phyloP scores from a whole-genome alignment of 163 green algal genomes.

The Prototheca wickerhamii region DNA sequence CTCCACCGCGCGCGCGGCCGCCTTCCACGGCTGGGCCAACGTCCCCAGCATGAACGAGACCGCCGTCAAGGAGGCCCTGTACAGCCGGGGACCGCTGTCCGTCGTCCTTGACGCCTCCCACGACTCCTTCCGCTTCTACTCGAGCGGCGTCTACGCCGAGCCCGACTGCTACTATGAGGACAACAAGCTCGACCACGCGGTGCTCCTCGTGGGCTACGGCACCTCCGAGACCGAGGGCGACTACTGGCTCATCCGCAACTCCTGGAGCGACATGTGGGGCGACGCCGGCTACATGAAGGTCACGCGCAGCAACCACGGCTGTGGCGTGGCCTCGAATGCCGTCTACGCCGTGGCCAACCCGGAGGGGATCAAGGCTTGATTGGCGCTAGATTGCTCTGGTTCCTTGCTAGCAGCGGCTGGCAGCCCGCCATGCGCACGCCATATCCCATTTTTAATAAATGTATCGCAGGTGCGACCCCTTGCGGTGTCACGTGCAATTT shows the following conservation, averaged over 20 bases:
- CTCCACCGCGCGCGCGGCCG: conserved; percentile 7
- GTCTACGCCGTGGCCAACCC: conserved; percentile 27
- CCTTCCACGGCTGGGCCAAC: conserved; percentile 41
- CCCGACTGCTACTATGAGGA: conserved; percentile 35
- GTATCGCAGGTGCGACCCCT: too few relatives aligned
- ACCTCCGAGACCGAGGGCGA: conserved; percentile 30
- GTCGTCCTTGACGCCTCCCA: conserved; percentile 53
- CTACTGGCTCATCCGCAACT: conserved; percentile 61
- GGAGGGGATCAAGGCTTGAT: background rate
- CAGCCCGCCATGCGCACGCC: too few relatives aligned
- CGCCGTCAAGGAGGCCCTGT: conserved; percentile 59
- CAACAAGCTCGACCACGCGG: conserved; percentile 59
- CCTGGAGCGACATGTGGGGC: conserved; percentile 50
- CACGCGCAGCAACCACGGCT: conserved; percentile 45
- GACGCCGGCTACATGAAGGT: conserved; percentile 63
- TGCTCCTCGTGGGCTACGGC: conserved; percentile 71
- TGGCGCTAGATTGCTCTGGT: too few relatives aligned
- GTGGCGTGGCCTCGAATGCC: conserved; percentile 50
- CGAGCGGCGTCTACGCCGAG: conserved; percentile 20
- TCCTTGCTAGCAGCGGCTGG: too few relatives aligned
- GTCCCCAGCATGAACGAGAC: conserved; percentile 42
- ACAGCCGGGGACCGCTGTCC: conserved; percentile 47
- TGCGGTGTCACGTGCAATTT: too few relatives aligned
- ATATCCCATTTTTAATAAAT: too few relatives aligned
- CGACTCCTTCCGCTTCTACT: conserved; percentile 39